These are phyloP conservation scores for Fusarium neocosmosporiellum DNA, from an alignment of 2,329 filamentous ascomycete species.

Conservation along the genomic window DNA sequence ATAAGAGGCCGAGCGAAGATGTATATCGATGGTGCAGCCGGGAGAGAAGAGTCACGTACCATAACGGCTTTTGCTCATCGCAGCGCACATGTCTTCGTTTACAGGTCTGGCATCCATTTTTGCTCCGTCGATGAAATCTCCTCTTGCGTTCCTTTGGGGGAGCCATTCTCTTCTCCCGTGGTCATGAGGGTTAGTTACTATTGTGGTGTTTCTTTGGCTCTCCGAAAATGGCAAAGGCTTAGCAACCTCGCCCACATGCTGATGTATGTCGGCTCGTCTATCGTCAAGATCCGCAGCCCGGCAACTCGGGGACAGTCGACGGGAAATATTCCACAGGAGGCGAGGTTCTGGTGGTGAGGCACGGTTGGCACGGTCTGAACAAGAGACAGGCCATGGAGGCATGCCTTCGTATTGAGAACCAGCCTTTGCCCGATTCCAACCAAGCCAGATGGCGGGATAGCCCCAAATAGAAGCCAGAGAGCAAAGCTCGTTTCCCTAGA, in stretches of 20 bases:
- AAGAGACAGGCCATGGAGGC: constrained; percentile 38
- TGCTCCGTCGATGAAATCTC: constrained; percentile 52
- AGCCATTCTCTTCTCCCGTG: constrained; percentile 43
- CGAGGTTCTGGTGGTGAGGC: constrained; percentile 31
- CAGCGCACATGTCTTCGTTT: constrained; percentile 59
- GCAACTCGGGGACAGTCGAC: constrained; percentile 37
- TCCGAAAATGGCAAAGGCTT: constrained; percentile 19
- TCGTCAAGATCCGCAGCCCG: constrained; percentile 34
- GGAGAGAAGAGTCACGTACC: constrained; percentile 49
- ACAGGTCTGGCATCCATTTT: constrained; percentile 51
- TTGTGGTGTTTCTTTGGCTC: constrained; percentile 25
- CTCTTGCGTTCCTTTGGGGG: constrained; percentile 52
- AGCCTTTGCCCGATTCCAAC: constrained; percentile 43
- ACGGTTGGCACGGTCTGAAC: constrained; percentile 38
- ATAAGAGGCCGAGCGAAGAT: constrained; percentile 14
- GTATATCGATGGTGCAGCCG: constrained; percentile 3
- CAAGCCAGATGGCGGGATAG: constrained; percentile 42
- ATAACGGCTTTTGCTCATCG: constrained; percentile 58
- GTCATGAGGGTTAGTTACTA: neutral
- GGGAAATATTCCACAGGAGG: constrained; percentile 42
- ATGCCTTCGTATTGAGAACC: constrained; percentile 43
- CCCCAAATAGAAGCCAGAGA: constrained; percentile 45
- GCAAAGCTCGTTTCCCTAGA: constrained; percentile 45
- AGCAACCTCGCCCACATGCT: constrained; percentile 37
- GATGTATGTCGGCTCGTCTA: constrained; percentile 32